These are phyloP conservation scores for Gynostemma pentaphyllum DNA, from an alignment of 306 rosid genomes.

Conservation along the genomic window DNA sequence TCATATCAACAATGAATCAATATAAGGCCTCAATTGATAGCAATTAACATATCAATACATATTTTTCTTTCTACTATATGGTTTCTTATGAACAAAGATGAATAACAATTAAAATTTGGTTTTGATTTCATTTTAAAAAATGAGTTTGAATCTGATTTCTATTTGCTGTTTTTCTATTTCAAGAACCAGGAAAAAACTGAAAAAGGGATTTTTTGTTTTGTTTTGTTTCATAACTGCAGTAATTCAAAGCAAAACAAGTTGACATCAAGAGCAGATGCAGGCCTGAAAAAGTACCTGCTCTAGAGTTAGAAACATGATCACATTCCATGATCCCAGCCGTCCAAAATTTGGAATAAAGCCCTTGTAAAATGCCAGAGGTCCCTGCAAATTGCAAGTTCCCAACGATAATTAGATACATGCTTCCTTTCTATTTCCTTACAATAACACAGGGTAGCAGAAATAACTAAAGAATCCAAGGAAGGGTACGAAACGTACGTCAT, in stretches of 20 bases:
- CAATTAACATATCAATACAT: too few species aligned
- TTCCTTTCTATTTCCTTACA: background rate
- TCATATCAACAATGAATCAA: background rate
- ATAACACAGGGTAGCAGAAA: background rate
- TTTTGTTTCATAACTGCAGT: background rate
- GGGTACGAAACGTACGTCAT: constrained; percentile 52
- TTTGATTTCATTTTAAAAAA: too few species aligned
- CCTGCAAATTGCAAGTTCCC: constrained; percentile 39
- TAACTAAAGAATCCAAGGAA: background rate
- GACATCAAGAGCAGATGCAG: background rate
- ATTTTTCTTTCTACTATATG: too few species aligned
- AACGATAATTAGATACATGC: background rate
- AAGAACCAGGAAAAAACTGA: too few species aligned
- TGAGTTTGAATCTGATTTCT: too few species aligned
- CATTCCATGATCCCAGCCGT: constrained; percentile 96
- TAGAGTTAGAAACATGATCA: constrained; percentile 90
- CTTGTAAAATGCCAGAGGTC: constrained; percentile 86
- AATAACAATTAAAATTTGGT: too few species aligned
- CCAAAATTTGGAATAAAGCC: constrained; percentile 92
- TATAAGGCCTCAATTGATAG: background rate
- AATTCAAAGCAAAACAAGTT: background rate
- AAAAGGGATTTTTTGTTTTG: too few species aligned
- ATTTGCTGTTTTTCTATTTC: too few species aligned
- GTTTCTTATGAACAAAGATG: background rate
- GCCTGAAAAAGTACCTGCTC: constrained; percentile 59